Base-by-base conservation (phyloP, 345 rosid genomes). In the Gossypium rotundifolium region DNA sequence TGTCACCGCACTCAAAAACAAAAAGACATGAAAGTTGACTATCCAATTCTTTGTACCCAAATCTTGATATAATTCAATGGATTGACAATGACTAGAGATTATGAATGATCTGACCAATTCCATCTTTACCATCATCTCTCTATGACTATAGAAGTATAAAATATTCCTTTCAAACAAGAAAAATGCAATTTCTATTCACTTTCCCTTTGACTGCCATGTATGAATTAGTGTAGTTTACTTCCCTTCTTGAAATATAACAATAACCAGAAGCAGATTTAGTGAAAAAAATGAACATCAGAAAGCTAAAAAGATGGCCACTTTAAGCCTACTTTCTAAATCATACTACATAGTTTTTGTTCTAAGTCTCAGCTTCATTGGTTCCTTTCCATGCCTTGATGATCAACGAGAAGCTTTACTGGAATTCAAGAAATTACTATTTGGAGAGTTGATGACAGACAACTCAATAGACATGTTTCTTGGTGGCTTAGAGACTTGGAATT, bases 351-450 rank as follows among this genome's bases (percentile, higher is more conserved):
- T 72, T 13, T 45, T 40, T 3, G 7, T 72, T 65, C 16, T 60
- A 45, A 33, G 18, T 45, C 29, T 18, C 2, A 2, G 51, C 49
- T 1, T 70, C 63, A 11, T 13, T 1, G 5, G 5, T 46, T 72
- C 67, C 3, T 40, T 72, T 23, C n/a, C 57, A 45, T 78, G 81
- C 63, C 68, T 62, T 48, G 52, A 65, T 27, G 70, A 77, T 52
- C 77, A 81, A 48, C 73, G 57, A 54, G 77, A 63, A 51, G 77
- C 76, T 10, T 77, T 81, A 59, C 74, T 75, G 40, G 77, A 78
- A 20, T 75, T 81, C 75, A 81, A 74, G 27, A n/a, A 53, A 20
- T 23, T 65, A 1, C 49, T 71, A 2, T 13, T 65, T 11, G 57
- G 59, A 70, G 74, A 70, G 17, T 11, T 14, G 27, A 7, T 9